Evolutionary conservation across 495 filamentous ascomycete species (phyloP).

Genomic region (Cudoniella acicularis): DNA sequence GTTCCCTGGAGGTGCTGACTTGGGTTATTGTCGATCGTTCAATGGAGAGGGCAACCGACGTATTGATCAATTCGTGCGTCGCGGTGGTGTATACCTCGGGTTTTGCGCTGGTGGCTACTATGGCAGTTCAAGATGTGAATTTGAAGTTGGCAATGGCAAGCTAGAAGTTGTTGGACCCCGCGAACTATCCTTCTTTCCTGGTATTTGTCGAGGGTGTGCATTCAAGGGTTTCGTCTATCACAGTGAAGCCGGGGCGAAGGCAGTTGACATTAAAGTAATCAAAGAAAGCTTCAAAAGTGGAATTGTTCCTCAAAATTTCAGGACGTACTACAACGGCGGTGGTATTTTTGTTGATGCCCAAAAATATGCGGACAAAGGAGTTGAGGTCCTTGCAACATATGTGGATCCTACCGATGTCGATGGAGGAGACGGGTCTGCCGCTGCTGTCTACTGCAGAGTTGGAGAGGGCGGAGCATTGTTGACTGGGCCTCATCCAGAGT

Average conservation of each 20-base stretch:
- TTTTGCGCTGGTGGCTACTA: conserved; percentile 97
- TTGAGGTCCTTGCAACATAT: conserved; percentile 83
- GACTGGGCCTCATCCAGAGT: conserved; percentile 94
- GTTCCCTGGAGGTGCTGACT: conserved; percentile 90
- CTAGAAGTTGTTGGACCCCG: conserved; percentile 84
- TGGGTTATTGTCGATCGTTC: conserved; percentile 83
- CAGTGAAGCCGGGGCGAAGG: conserved; percentile 80
- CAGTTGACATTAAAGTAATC: conserved; percentile 62
- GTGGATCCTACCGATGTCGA: conserved; percentile 72
- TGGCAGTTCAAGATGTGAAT: conserved; percentile 75
- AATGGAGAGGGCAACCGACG: conserved; percentile 84
- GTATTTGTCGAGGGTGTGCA: conserved; percentile 78
- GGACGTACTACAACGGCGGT: conserved; percentile 90
- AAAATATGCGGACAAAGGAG: conserved; percentile 53
- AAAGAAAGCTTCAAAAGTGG: conserved; percentile 53
- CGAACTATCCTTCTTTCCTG: conserved; percentile 86
- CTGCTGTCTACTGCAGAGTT: conserved; percentile 82
- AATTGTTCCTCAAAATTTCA: conserved; percentile 50
- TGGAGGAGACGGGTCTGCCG: conserved; percentile 62
- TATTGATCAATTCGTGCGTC: conserved; percentile 78
- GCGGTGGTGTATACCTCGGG: conserved; percentile 83
- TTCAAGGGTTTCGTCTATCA: conserved; percentile 90
- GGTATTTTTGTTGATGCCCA: conserved; percentile 88
- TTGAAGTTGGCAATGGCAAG: conserved; percentile 76
- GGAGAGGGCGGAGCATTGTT: conserved; percentile 79